Conservation (phyloP, 2,329 filamentous ascomycete genomes). For the Xylariaceae sp. region DNA sequence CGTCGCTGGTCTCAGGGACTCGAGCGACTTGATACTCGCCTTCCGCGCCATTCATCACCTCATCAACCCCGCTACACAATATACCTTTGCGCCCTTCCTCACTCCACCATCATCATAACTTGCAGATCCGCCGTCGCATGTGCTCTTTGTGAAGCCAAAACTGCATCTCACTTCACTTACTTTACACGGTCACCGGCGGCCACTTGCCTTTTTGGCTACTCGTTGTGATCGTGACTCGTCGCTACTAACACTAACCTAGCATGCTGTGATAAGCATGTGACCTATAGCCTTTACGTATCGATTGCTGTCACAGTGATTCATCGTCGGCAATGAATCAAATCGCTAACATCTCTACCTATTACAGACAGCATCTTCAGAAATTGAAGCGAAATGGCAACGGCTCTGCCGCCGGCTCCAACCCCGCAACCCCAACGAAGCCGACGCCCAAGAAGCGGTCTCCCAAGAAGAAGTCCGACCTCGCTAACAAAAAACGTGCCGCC, state of each 20-base stretch:
- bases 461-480: neutral
- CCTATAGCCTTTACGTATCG: constrained; percentile 18
- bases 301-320: neutral
- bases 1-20: neutral
- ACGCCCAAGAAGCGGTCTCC: neutral
- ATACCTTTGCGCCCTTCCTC: constrained; percentile 13
- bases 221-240: neutral
- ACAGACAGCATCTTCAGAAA: constrained; percentile 44
- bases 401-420: neutral
- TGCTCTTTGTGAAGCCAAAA: too few relatives aligned
- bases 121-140: too few relatives aligned
- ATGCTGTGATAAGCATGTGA: neutral
- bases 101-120: too few relatives aligned
- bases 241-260: neutral
- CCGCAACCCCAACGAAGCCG: constrained; percentile 3
- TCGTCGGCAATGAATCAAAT: neutral
- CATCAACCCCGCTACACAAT: constrained; percentile 35
- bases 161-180: too few relatives aligned
- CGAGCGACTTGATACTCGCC: too few relatives aligned
- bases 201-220: neutral
- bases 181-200: too few relatives aligned
- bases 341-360: constrained; percentile 12
- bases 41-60: neutral
- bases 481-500: too few relatives aligned
- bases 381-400: constrained; percentile 30